These are phyloP conservation scores for Grigorovia humatica DNA, from an alignment of 805 yeast genomes.

Conservation along the genomic window DNA sequence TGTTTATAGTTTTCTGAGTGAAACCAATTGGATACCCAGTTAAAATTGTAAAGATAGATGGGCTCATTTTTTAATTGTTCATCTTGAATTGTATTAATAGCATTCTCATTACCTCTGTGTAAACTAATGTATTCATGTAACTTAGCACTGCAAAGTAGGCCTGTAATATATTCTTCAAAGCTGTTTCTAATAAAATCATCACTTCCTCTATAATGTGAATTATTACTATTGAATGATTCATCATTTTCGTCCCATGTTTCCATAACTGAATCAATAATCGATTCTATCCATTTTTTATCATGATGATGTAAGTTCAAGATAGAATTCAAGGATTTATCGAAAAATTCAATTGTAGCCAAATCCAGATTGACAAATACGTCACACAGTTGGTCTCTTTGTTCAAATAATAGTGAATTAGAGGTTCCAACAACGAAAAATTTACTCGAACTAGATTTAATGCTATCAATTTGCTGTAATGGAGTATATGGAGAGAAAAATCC, in stretches of 20 bases:
- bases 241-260: conserved; percentile 34
- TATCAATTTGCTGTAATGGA: conserved; percentile 86
- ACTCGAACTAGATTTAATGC: conserved; percentile 46
- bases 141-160: conserved; percentile 63
- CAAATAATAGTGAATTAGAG: conserved; percentile 70
- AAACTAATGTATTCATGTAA: conserved; percentile 45
- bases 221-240: conserved; percentile 17
- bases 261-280: conserved; percentile 40
- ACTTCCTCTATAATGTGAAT: conserved; percentile 51
- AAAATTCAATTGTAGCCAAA: conserved; percentile 35
- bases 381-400: conserved; percentile 48
- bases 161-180: conserved; percentile 82
- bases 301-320: conserved; percentile 39
- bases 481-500: conserved; percentile 87
- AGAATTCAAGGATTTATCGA: conserved; percentile 33
- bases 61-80: conserved; percentile 26
- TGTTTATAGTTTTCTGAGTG: conserved; percentile 43
- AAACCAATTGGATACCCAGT: conserved; percentile 46
- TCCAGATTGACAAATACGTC: conserved; percentile 71
- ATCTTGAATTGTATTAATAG: conserved; percentile 24
- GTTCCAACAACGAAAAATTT: conserved; percentile 71
- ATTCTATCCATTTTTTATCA: conserved; percentile 70
- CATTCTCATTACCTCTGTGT: conserved; percentile 30
- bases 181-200: conserved; percentile 83
- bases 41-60: conserved; percentile 33